phyloP scores from a whole-genome alignment of 805 yeast genomes.

The Saturnispora kantuleensis region DNA sequence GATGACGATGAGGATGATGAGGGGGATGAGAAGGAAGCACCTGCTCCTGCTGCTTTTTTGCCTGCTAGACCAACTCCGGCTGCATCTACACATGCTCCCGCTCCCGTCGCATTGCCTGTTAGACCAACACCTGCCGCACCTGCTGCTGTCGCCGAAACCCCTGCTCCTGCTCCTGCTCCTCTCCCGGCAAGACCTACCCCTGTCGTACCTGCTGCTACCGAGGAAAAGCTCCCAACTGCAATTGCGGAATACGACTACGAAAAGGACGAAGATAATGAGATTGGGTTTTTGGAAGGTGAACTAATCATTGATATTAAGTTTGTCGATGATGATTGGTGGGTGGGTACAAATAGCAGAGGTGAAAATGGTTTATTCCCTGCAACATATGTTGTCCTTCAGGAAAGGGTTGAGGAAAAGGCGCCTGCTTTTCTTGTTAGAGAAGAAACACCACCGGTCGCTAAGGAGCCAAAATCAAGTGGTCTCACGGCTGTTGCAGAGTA shows the following conservation, averaged over 20 bases:
- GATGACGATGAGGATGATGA: constrained; percentile 18
- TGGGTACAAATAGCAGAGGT: constrained; percentile 28
- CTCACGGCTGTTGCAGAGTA: constrained; percentile 56
- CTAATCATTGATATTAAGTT: constrained; percentile 53
- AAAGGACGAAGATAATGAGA: constrained; percentile 70
- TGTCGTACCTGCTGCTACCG: constrained; percentile 2
- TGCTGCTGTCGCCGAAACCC: background rate
- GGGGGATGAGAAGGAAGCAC: constrained; percentile 14
- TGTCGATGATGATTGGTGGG: constrained; percentile 70
- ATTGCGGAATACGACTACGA: constrained; percentile 74
- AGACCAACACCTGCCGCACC: constrained; percentile 8
- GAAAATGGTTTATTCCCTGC: constrained; percentile 51
- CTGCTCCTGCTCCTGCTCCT: constrained; percentile 10
- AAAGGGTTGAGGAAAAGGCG: constrained; percentile 17
- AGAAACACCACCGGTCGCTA: background rate
- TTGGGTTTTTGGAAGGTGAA: constrained; percentile 59
- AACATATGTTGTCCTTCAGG: constrained; percentile 36
- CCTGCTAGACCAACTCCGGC: constrained; percentile 18
- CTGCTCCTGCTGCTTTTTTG: constrained; percentile 20
- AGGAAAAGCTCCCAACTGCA: constrained; percentile 35
- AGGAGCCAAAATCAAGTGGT: constrained; percentile 17
- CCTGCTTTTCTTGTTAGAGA: constrained; percentile 13
- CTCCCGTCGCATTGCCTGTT: no score
- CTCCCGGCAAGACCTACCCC: constrained; percentile 13
- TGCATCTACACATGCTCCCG: constrained; percentile 4